Base-by-base conservation (phyloP, 306 rosid species). In the Corylus americana region DNA sequence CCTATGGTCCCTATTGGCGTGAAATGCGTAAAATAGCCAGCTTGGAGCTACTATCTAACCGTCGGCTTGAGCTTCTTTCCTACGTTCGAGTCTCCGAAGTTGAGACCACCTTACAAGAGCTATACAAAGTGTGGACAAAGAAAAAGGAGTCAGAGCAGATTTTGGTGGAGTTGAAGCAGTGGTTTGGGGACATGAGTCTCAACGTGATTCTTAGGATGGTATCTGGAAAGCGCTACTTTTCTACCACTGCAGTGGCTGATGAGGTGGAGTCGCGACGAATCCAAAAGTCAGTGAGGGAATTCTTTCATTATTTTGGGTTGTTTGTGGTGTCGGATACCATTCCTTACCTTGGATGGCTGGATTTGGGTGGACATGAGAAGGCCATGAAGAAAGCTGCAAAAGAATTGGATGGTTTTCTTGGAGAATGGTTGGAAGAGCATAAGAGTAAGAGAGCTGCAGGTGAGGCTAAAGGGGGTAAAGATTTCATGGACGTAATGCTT, bases 351-450 rank as follows among this genome's bases (percentile, higher is more conserved):
- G 25, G 84, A 22, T 81, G 88, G 90, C 69, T 79, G 37, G 90
- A 87, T 62, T 55, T 82, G 67, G 83, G 80, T 2, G 88, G 91
- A 4, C 48, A 77, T 47, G 78, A 74, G 70, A 87, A 79, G 70
- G 85, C 78, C 47, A 87, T 87, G 88, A 87, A 82, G 48, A 53
- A 70, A 29, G 72, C 73, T 20, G 85, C 83, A 0, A 74, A 64
- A 42, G 83, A 74, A 37, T 22, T 87, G 13, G 91, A 87, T 50
- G 11, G 1, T 0, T 0, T 73, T 1, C 4, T 70, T 1, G 20
- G 11, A 1, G 11, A 14, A 35, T 90, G 90, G 93, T 63, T 87
- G 3, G 86, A 84, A 49, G 90, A 91, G 69, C 92, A 89, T 63
- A 79, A 85, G 42, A 31, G 4, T 3, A 76, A 44, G 3, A 74